Evolutionary conservation across 176 grass and related monocot genomes (phyloP).

Genomic region (Aegilops speltoides): DNA sequence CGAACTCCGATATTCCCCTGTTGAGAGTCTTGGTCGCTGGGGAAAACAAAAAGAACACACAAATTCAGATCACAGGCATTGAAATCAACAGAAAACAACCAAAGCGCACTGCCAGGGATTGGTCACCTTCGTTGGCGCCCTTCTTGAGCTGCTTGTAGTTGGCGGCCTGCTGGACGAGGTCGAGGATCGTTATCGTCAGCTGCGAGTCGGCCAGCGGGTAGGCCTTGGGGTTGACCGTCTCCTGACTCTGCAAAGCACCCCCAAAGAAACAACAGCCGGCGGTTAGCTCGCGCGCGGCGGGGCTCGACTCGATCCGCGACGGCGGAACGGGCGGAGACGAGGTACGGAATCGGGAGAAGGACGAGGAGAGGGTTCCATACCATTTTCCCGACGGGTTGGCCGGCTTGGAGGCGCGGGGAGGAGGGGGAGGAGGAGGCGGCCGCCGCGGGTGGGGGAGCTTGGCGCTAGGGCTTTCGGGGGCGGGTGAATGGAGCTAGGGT

Average conservation of each 20-base stretch:
- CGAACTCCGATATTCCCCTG: constrained; percentile 84
- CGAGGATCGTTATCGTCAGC: constrained; percentile 69
- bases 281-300: not conserved
- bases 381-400: constrained; percentile 14
- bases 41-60: not conserved
- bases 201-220: constrained; percentile 82
- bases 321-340: not conserved
- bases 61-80: not conserved
- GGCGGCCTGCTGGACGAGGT: constrained; percentile 72
- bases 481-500: constrained; percentile 27
- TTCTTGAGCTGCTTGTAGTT: constrained; percentile 96
- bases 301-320: not conserved
- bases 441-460: constrained; percentile 15
- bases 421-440: constrained; percentile 13
- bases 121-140: constrained; percentile 80
- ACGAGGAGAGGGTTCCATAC: not conserved
- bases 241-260: constrained; percentile 50
- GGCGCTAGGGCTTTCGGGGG: constrained; percentile 29
- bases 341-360: not conserved
- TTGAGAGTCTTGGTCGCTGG: constrained; percentile 84
- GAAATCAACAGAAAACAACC: not conserved
- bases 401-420: not conserved
- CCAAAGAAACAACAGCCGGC: not conserved
- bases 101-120: not conserved
- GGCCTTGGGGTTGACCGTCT: constrained; percentile 85